Evolutionary conservation across 257 asterid genomes (phyloP).

Genomic region (Asclepias syriaca): DNA sequence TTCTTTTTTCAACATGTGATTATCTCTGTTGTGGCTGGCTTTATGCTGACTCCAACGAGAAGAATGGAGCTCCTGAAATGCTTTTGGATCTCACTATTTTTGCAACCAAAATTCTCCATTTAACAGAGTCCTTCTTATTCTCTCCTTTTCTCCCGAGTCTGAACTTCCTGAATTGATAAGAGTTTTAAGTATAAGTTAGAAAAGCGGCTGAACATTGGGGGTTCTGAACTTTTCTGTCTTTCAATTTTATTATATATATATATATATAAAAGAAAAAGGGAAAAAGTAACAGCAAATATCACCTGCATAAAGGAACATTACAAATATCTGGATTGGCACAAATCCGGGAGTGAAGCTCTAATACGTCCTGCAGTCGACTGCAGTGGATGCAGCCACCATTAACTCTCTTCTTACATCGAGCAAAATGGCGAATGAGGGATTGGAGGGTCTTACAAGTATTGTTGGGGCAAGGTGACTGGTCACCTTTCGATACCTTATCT

Average conservation of each 20-base stretch:
- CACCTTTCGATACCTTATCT: constrained; percentile 40
- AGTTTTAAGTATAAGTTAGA: neutral
- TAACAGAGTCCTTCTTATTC: constrained; percentile 62
- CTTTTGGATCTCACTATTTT: constrained; percentile 83
- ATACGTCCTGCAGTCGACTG: constrained; percentile 83
- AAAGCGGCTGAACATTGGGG: neutral
- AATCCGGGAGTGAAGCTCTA: constrained; percentile 78
- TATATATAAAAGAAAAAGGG: too few relatives aligned
- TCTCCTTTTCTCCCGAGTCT: constrained; percentile 53
- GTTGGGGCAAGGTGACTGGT: constrained; percentile 55
- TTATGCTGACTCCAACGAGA: constrained; percentile 48
- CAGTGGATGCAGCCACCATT: constrained; percentile 75
- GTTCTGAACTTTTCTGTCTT: neutral
- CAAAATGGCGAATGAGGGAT: constrained; percentile 68
- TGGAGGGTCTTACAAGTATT: constrained; percentile 71
- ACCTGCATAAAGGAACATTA: constrained; percentile 83
- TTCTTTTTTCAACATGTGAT: neutral
- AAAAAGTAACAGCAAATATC: neutral
- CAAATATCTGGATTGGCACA: constrained; percentile 59
- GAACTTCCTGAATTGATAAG: constrained; percentile 36
- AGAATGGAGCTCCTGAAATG: constrained; percentile 70
- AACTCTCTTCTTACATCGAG: constrained; percentile 62
- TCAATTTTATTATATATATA: too few relatives aligned
- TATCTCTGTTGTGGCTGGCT: neutral
- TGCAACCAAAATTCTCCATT: constrained; percentile 76